A percentile compares a stretch with the other conserved stretches of the same genome.
phyloP scores from a whole-genome alignment of 1,139 yeast genomes.

The Candida glucosophila region DNA sequence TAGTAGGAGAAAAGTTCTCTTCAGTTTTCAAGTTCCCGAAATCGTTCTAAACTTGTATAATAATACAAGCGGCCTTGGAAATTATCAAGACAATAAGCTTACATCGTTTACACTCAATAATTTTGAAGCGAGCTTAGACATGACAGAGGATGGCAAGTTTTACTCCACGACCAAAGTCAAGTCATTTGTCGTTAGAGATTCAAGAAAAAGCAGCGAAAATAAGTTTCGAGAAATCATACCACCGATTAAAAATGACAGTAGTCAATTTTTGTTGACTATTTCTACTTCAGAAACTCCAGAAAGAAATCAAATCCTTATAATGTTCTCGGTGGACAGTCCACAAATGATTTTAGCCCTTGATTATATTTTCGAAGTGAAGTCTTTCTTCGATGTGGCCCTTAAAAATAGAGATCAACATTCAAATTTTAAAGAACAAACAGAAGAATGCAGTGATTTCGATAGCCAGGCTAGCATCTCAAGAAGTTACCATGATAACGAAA shows the following conservation, averaged over 20 bases:
- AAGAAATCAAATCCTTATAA: constrained; percentile 36
- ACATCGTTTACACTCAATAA: constrained; percentile 61
- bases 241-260: constrained; percentile 46
- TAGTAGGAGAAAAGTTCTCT: constrained; percentile 34
- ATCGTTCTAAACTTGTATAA: constrained; percentile 60
- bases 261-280: constrained; percentile 62
- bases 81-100: constrained; percentile 37
- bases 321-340: constrained; percentile 74
- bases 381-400: constrained; percentile 35
- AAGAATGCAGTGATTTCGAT: no score
- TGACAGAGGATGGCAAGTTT: constrained; percentile 49
- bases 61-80: constrained; percentile 34
- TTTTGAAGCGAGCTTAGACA: constrained; percentile 39
- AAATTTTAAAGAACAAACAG: constrained; percentile 6
- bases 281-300: constrained; percentile 34
- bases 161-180: constrained; percentile 55
- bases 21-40: constrained; percentile 52
- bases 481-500: constrained; percentile 1
- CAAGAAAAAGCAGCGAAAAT: constrained; percentile 52
- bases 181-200: constrained; percentile 74
- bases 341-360: constrained; percentile 76
- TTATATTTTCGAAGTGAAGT: constrained; percentile 69
- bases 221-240: constrained; percentile 80
- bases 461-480: no score
- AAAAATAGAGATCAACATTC: constrained; percentile 24